Base-by-base conservation (phyloP, 768 basidiomycete species). In the Multifurca ochricompacta region DNA sequence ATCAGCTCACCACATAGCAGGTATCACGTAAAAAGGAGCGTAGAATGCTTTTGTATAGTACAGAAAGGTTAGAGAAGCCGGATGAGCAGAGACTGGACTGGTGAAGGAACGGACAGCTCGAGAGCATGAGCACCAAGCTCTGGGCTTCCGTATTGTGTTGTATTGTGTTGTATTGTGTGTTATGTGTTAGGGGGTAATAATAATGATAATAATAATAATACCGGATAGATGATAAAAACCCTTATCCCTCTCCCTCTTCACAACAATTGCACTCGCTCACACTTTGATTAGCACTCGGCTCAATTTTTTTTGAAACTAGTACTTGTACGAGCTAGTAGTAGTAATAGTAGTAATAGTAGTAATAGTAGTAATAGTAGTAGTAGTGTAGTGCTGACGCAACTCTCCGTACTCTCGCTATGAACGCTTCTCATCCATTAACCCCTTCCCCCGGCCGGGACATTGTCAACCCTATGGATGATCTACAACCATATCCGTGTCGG, bases 1-100 rank as follows among this genome's bases (percentile, higher is more conserved):
- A 54, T 54, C 40, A 19, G 45, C 44, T 52, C 48, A 57, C 56
- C 56, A 57, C 56, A 57, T 57, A 52, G 32, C 47, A 18, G 56
- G 54, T 58, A 54, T 53, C 53, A 31, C 27, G 42, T 30, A 45
- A 21, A 50, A 48, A 58, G 21, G 46, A 56, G 36, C 6, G 45
- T 32, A 11, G 27, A 10, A 46, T 47, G 28, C 50, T 44, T 35
- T 6, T 31, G 39, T n/a, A 56, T 50, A 43, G 55, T 52, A 42
- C 31, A 42, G 40, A 52, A 37, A 44, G 34, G 25, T 36, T 48
- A 34, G 27, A 31, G 46, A 14, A 39, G 34, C 21, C 18, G 32
- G 39, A 14, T 6, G 45, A 31, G 45, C 55, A 52, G 34, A 18
- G 37, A 50, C 41, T 30, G 23, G 47, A 31, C 7, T 9, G 55